These are phyloP conservation scores for Pichia exigua DNA, from an alignment of 805 yeast genomes.

Conservation along the genomic window DNA sequence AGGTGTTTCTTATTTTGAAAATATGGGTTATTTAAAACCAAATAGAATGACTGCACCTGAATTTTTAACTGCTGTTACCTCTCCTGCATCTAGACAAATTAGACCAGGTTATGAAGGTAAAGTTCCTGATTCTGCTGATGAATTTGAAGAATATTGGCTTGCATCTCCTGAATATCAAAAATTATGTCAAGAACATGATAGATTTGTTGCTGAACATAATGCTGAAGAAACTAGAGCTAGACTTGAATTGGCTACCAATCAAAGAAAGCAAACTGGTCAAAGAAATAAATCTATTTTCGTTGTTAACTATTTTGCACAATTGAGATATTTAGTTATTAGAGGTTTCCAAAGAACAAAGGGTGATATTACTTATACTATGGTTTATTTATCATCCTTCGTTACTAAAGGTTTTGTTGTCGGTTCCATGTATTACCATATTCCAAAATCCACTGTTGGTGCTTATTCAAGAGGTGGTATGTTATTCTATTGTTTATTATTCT, in stretches of 20 bases:
- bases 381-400: conserved; percentile 45
- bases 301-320: conserved; percentile 42
- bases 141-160: conserved; percentile 53
- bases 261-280: conserved; percentile 31
- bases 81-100: conserved; percentile 48
- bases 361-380: conserved; percentile 49
- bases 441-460: conserved; percentile 45
- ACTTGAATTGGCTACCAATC: conserved; percentile 34
- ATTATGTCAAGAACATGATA: conserved; percentile 32
- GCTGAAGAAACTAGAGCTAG: conserved; percentile 33
- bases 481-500: conserved; percentile 52
- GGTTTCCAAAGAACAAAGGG: conserved; percentile 53
- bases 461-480: conserved; percentile 56
- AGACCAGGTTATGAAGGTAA: conserved; percentile 45
- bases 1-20: conserved; percentile 48
- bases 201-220: conserved; percentile 30
- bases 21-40: conserved; percentile 63
- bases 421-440: conserved; percentile 49
- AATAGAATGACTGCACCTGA: conserved; percentile 65
- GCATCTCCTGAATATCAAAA: conserved; percentile 45
- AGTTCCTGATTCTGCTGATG: conserved; percentile 49
- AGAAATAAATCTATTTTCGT: conserved; percentile 30
- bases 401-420: conserved; percentile 55
- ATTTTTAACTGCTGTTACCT: conserved; percentile 59
- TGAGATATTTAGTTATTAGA: conserved; percentile 44